phyloP scores from a whole-genome alignment of 2,329 filamentous ascomycete species.

The Mycocentrospora acerina region DNA sequence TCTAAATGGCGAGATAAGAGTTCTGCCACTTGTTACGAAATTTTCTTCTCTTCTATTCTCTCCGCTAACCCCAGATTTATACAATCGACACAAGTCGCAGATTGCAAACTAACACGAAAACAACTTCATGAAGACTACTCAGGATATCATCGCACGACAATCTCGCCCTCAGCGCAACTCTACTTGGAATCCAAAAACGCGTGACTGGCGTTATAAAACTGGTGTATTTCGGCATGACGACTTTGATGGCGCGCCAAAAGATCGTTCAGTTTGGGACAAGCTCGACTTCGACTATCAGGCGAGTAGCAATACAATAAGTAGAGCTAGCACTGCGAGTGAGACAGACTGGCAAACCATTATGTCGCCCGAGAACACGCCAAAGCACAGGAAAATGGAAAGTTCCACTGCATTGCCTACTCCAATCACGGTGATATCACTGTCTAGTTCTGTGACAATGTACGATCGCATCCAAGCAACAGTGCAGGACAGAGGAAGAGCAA shows the following conservation, averaged over 20 bases:
- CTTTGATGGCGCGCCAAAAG: constrained; percentile 6
- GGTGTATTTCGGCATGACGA: constrained; percentile 16
- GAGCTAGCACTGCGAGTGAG: background rate
- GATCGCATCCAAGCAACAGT: background rate
- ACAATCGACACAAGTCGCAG: too few species aligned
- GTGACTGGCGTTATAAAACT: constrained; percentile 8
- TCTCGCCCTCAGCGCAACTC: constrained; percentile 18
- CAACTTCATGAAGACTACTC: constrained; percentile 1
- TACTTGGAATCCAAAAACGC: constrained; percentile 6
- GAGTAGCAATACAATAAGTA: background rate
- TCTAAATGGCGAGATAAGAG: too few species aligned
- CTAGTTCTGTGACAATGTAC: constrained; percentile 6
- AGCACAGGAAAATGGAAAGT: background rate
- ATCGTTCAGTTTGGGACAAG: constrained; percentile 13
- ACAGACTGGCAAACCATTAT: background rate
- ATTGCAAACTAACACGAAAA: too few species aligned
- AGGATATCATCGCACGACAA: constrained; percentile 13
- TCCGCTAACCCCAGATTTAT: too few species aligned
- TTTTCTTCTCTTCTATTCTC: too few species aligned
- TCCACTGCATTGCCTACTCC: background rate
- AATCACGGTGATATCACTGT: background rate
- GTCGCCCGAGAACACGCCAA: background rate
- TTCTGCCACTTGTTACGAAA: too few species aligned
- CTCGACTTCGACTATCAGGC: constrained; percentile 12
- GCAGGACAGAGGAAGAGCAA: background rate